These are phyloP conservation scores for Epichloe typhina DNA, from an alignment of 2,329 filamentous ascomycete genomes.

Conservation along the genomic window DNA sequence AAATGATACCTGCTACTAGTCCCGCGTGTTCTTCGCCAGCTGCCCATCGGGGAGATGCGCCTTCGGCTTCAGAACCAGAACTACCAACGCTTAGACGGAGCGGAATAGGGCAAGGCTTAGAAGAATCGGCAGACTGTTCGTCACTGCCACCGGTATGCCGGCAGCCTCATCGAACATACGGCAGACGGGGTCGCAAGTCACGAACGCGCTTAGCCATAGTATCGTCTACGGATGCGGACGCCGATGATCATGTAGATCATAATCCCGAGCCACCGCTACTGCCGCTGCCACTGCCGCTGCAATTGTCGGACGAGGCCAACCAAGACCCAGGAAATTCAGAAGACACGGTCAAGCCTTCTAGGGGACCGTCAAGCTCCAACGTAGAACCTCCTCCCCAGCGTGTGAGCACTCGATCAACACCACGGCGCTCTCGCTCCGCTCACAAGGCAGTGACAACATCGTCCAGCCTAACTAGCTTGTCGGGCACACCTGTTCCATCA, in stretches of 20 bases:
- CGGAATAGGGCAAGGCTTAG: constrained; percentile 8
- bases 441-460: constrained; percentile 12
- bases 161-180: constrained; percentile 3
- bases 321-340: background rate
- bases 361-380: background rate
- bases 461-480: constrained; percentile 28
- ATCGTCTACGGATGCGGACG: constrained; percentile 3
- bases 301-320: background rate
- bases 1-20: constrained; percentile 27
- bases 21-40: constrained; percentile 19
- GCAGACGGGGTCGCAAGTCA: background rate
- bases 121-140: constrained; percentile 13
- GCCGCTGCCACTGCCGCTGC: background rate
- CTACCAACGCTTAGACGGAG: constrained; percentile 18
- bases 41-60: constrained; percentile 9
- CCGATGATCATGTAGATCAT: background rate
- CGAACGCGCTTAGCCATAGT: background rate
- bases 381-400: background rate
- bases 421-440: constrained; percentile 8
- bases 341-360: background rate
- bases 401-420: constrained; percentile 6
- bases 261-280: background rate
- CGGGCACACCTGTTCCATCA: constrained; percentile 25
- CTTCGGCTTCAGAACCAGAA: constrained; percentile 19
- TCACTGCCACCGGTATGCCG: constrained; percentile 15